Conservation (phyloP, 306 rosid species). For the Casuarina cunninghamiana region DNA sequence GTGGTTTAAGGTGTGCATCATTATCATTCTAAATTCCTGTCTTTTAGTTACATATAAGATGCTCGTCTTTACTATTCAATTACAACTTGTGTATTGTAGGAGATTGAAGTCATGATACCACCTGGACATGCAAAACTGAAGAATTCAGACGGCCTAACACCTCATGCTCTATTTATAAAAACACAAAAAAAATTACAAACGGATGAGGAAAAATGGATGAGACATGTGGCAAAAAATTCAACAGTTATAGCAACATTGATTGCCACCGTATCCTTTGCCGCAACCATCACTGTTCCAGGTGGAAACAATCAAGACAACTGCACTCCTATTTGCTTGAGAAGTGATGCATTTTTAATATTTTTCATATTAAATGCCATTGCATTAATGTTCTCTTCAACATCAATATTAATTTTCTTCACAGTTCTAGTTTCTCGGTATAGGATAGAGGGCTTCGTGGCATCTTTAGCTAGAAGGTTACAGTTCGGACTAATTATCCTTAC, state of each 20-base stretch:
- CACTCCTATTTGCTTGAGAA: background rate
- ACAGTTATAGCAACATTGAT: slow-evolving; percentile 1
- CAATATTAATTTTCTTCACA: background rate
- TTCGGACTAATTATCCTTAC: slow-evolving; percentile 9
- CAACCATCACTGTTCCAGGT: background rate
- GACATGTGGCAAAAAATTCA: background rate
- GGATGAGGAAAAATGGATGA: background rate
- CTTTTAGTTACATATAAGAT: no score
- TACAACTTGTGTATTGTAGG: background rate
- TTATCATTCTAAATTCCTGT: no score
- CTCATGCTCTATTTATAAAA: background rate
- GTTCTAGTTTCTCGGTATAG: slow-evolving; percentile 16
- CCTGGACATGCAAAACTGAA: background rate
- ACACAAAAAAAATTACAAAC: background rate
- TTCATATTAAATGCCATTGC: slow-evolving; percentile 4
- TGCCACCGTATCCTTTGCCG: background rate
- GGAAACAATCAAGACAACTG: background rate
- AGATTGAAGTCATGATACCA: slow-evolving; percentile 2
- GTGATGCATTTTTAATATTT: background rate
- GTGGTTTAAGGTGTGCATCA: no score
- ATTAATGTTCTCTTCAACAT: background rate
- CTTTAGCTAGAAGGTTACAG: background rate
- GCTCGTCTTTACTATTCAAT: no score
- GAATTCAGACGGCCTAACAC: background rate
- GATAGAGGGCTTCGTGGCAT: background rate